Percentiles rank a stretch among this genome's conserved stretches.
Evolutionary conservation across 2,329 filamentous ascomycete species (phyloP).

Genomic region (Diaporthe amygdali): DNA sequence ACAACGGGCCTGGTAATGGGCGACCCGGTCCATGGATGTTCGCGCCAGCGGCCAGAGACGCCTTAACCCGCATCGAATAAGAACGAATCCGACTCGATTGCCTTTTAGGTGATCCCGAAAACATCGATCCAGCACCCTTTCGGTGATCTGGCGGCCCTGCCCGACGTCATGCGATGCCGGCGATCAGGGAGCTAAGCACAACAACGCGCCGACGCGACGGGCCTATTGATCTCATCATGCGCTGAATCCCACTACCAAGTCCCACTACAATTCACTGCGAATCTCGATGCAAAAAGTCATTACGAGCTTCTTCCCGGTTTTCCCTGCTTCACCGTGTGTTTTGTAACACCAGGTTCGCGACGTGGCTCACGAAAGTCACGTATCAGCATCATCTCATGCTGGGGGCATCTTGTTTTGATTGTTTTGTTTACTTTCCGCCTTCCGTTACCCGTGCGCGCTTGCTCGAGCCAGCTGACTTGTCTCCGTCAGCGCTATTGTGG

Average conservation of each 20-base stretch:
- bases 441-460: not conserved
- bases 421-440: slow-evolving; percentile 25
- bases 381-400: slow-evolving; percentile 1
- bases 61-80: not conserved
- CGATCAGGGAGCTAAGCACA: slow-evolving; percentile 16
- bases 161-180: slow-evolving; percentile 23
- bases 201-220: slow-evolving; percentile 24
- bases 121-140: slow-evolving; percentile 16
- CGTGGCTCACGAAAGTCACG: not conserved
- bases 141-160: slow-evolving; percentile 20
- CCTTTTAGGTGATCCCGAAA: not conserved
- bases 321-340: not conserved
- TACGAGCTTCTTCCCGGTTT: slow-evolving; percentile 10
- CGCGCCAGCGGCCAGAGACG: slow-evolving; percentile 13
- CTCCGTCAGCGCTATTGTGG: not conserved
- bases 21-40: not conserved
- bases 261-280: slow-evolving; percentile 2
- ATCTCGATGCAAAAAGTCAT: slow-evolving; percentile 7
- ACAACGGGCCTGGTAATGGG: not conserved
- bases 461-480: slow-evolving; percentile 7
- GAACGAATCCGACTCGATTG: not conserved
- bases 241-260: not conserved
- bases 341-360: not conserved
- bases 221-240: slow-evolving; percentile 4
- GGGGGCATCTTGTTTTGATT: not conserved